phyloP scores from a whole-genome alignment of 148 eudicot species.

The Silene latifolia region DNA sequence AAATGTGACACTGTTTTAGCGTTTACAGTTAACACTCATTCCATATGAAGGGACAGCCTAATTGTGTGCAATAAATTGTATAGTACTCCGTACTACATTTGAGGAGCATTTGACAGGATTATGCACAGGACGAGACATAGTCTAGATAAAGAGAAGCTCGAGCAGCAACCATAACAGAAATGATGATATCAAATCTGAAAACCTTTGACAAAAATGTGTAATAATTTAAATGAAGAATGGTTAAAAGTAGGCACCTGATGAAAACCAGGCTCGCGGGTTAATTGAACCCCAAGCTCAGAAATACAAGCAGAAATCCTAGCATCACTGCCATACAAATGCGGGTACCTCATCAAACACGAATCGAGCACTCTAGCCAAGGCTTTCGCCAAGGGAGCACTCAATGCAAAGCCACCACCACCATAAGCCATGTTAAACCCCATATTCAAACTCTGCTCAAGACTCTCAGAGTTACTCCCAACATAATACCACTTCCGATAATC shows the following conservation, averaged over 20 bases:
- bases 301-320: constrained; percentile 58
- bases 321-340: constrained; percentile 77
- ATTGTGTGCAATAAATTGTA: no score
- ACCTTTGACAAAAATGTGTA: no score
- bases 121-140: no score
- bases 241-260: constrained; percentile 54
- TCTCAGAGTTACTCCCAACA: constrained; percentile 57
- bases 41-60: no score
- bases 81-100: no score
- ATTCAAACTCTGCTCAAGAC: constrained; percentile 37
- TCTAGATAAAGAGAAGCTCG: no score
- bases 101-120: no score
- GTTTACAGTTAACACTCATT: no score
- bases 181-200: background rate
- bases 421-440: constrained; percentile 62
- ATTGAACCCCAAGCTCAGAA: constrained; percentile 63
- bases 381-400: constrained; percentile 52
- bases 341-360: constrained; percentile 61
- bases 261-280: constrained; percentile 72
- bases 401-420: constrained; percentile 79
- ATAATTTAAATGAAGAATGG: no score
- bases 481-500: constrained; percentile 56
- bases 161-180: background rate
- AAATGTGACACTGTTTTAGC: no score
- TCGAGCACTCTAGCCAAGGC: constrained; percentile 63